Evolutionary conservation across 2,329 filamentous ascomycete species (phyloP).

Genomic region (Trichoderma sp.): DNA sequence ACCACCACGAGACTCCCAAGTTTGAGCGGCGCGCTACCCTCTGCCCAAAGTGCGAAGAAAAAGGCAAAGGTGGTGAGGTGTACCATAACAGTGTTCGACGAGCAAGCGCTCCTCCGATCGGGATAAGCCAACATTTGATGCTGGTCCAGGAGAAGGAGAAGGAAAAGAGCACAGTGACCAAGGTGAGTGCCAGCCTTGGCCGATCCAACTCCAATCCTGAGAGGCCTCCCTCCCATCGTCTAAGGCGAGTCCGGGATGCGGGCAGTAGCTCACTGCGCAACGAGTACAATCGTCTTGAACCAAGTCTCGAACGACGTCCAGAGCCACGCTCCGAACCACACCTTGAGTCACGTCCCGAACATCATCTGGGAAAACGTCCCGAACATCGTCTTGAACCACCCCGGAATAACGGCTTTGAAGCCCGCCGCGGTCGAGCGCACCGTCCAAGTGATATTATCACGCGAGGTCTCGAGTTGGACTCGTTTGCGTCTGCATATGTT

Average conservation of each 20-base stretch:
- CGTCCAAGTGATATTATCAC: neutral
- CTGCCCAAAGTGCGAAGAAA: constrained; percentile 1
- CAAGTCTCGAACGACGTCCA: neutral
- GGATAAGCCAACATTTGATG: neutral
- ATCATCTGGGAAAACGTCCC: neutral
- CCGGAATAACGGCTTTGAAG: neutral
- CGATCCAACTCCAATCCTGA: neutral
- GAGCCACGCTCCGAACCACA: neutral
- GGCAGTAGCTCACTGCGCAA: constrained; percentile 2
- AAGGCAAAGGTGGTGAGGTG: neutral
- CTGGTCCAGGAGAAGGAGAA: neutral
- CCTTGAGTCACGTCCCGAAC: neutral
- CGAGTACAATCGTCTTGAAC: constrained; percentile 9
- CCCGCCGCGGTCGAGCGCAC: neutral
- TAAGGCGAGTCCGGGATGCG: neutral
- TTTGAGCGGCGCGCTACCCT: neutral
- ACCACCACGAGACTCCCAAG: neutral
- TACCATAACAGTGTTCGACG: neutral
- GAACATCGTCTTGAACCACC: neutral
- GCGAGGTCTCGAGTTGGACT: neutral
- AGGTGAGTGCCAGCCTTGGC: neutral
- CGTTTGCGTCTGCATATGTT: neutral
- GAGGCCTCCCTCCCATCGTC: neutral
- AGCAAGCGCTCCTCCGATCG: neutral
- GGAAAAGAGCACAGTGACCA: neutral